Conservation (phyloP, 148 eudicot species). For the Persicaria tinctoria region DNA sequence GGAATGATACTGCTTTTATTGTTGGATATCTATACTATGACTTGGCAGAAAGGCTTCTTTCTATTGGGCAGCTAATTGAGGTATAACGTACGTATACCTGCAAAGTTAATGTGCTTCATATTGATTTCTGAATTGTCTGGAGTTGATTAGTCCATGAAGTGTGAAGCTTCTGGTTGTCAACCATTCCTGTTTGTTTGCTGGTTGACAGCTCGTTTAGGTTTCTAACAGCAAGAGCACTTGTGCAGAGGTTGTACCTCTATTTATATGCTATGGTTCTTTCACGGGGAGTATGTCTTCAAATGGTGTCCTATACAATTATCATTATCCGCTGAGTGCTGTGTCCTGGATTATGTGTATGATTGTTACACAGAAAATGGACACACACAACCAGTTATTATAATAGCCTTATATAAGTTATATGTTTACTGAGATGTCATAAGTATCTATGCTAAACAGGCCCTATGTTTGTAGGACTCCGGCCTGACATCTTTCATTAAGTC, state of each 20-base stretch:
- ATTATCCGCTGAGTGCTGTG: not conserved
- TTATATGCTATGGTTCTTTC: not conserved
- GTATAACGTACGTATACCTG: conserved; percentile 23
- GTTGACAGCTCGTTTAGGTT: not conserved
- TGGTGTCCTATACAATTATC: not conserved
- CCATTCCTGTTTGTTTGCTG: not conserved
- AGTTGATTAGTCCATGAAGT: not conserved
- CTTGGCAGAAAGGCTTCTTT: conserved; percentile 52
- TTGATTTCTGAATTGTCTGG: not conserved
- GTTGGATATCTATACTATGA: conserved; percentile 69
- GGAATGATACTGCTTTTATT: conserved; percentile 45
- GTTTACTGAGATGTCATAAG: no score
- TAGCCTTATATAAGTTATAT: no score
- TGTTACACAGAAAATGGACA: not conserved
- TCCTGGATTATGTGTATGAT: not conserved
- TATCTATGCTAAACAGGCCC: no score
- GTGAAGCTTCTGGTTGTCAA: not conserved
- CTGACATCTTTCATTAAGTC: no score
- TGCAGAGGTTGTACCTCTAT: not conserved
- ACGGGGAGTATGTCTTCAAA: not conserved
- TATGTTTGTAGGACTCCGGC: not conserved
- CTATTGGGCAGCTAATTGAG: conserved; percentile 57
- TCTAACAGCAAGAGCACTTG: not conserved
- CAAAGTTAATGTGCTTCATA: not conserved
- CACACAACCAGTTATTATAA: no score